phyloP scores from a whole-genome alignment of 2,329 filamentous ascomycete species.

The Xenosphaeropsis pyriputrescens region DNA sequence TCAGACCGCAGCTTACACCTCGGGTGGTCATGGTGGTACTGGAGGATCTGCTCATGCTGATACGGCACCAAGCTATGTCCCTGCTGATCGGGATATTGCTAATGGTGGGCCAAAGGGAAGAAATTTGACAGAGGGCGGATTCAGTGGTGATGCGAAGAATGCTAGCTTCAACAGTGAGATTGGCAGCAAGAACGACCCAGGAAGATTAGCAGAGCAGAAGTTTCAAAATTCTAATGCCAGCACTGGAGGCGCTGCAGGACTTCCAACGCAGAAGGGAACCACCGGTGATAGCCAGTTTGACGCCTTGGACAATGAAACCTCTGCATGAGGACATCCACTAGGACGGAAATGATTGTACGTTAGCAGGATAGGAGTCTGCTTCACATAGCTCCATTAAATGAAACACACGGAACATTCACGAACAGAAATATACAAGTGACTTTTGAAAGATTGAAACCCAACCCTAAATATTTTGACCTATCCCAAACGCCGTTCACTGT shows the following conservation, averaged over 20 bases:
- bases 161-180: slow-evolving; percentile 22
- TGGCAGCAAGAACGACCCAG: slow-evolving; percentile 32
- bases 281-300: slow-evolving; percentile 9
- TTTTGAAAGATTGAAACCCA: not conserved
- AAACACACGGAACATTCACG: too few relatives aligned
- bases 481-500: not conserved
- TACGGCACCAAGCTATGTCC: slow-evolving; percentile 14
- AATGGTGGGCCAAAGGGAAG: slow-evolving; percentile 11
- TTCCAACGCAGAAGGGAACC: slow-evolving; percentile 9
- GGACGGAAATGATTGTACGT: too few relatives aligned
- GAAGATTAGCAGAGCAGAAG: slow-evolving; percentile 27
- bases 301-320: slow-evolving; percentile 7
- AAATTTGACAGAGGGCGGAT: slow-evolving; percentile 15
- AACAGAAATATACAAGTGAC: too few relatives aligned
- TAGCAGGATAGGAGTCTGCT: too few relatives aligned
- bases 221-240: slow-evolving; percentile 18
- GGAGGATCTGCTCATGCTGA: slow-evolving; percentile 6
- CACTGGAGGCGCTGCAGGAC: slow-evolving; percentile 5
- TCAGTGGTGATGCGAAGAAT: slow-evolving; percentile 14
- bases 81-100: slow-evolving; percentile 7
- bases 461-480: too few relatives aligned
- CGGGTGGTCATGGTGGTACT: not conserved
- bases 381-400: too few relatives aligned
- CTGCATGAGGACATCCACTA: slow-evolving; percentile 4
- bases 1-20: slow-evolving; percentile 5